Evolutionary conservation across 2,329 filamentous ascomycete genomes (phyloP).

Genomic region (Coleophoma eucalyptorum): DNA sequence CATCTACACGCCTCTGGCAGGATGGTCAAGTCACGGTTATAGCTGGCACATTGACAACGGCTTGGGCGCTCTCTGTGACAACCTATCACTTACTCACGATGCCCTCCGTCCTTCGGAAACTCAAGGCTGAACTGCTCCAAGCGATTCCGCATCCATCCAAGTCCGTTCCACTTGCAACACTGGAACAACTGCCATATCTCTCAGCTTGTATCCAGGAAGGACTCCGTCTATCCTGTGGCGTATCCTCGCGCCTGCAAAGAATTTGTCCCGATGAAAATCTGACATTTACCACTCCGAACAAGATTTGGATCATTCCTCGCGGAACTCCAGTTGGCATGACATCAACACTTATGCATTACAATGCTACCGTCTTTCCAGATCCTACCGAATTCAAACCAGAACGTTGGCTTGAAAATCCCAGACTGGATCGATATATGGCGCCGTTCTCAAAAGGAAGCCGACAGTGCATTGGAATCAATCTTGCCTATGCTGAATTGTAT

Average conservation of each 20-base stretch:
- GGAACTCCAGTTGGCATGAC: slow-evolving; percentile 36
- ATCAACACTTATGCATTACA: slow-evolving; percentile 32
- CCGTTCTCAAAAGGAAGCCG: slow-evolving; percentile 37
- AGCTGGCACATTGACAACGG: slow-evolving; percentile 34
- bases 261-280: slow-evolving; percentile 18
- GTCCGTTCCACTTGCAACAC: slow-evolving; percentile 3
- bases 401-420: slow-evolving; percentile 34
- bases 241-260: slow-evolving; percentile 23
- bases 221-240: slow-evolving; percentile 27
- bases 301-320: slow-evolving; percentile 13
- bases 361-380: slow-evolving; percentile 33
- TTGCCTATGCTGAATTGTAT: slow-evolving; percentile 11
- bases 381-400: slow-evolving; percentile 35
- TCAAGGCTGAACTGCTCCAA: slow-evolving; percentile 30
- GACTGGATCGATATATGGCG: slow-evolving; percentile 33
- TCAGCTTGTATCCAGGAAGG: slow-evolving; percentile 30
- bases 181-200: slow-evolving; percentile 26
- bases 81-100: slow-evolving; percentile 32
- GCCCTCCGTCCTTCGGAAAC: slow-evolving; percentile 20
- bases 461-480: slow-evolving; percentile 34
- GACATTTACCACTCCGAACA: slow-evolving; percentile 8
- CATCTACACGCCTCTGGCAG: slow-evolving; percentile 20
- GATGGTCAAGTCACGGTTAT: slow-evolving; percentile 15
- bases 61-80: slow-evolving; percentile 27
- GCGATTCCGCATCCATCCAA: slow-evolving; percentile 10